Conservation (phyloP, 768 basidiomycete genomes). For the Xerocomellus chrysenteron region DNA sequence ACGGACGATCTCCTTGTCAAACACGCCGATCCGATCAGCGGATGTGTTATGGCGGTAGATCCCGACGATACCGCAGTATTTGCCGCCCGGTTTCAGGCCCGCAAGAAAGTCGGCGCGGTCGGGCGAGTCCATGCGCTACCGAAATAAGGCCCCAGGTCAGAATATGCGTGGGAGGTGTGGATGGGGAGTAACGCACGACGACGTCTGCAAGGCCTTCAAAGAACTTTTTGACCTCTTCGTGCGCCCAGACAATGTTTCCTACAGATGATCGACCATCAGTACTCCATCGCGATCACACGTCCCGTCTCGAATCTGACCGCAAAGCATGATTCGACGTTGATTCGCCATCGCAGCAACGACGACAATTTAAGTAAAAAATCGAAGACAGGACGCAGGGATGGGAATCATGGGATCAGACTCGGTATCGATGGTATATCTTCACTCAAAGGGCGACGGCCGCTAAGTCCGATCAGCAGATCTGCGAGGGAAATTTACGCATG, state of each 20-base stretch:
- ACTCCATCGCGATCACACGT: not conserved
- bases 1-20: conserved; percentile 75
- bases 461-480: not conserved
- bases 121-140: conserved; percentile 54
- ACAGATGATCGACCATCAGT: conserved; percentile 4
- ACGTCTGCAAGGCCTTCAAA: conserved; percentile 71
- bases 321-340: conserved; percentile 33
- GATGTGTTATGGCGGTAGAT: conserved; percentile 81
- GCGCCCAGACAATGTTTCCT: conserved; percentile 81
- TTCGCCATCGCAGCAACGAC: conserved; percentile 12
- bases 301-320: conserved; percentile 24
- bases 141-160: no score
- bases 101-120: conserved; percentile 68
- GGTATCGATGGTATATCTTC: no score
- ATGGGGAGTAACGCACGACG: conserved; percentile 51
- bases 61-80: conserved; percentile 69
- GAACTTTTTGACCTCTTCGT: conserved; percentile 65
- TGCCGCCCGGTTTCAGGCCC: conserved; percentile 61
- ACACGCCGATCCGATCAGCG: conserved; percentile 63
- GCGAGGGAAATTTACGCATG: not conserved
- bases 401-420: no score
- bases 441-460: no score
- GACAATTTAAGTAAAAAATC: not conserved
- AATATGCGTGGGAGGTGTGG: not conserved
- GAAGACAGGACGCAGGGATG: not conserved